phyloP scores from a whole-genome alignment of 139 green algal species.

The Edaphochlamys debaryana region DNA sequence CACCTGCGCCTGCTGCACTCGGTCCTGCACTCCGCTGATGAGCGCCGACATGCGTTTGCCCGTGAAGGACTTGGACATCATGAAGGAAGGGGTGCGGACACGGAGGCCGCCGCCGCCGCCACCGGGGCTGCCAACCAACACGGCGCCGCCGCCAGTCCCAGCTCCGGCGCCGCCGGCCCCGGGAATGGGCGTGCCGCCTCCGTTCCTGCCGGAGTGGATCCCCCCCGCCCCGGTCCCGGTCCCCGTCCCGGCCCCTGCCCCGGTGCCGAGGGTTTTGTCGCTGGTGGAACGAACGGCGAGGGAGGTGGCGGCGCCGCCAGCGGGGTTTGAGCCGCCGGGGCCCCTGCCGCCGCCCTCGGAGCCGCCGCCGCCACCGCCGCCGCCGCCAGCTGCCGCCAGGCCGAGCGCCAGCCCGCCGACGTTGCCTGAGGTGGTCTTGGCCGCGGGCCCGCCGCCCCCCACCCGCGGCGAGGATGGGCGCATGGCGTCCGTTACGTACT shows the following conservation, averaged over 20 bases:
- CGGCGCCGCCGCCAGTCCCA: not conserved
- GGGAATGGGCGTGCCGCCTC: too few species aligned
- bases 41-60: slow-evolving; percentile 45
- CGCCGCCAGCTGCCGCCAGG: not conserved
- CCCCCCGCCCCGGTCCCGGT: too few species aligned
- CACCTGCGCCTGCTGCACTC: too few species aligned
- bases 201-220: too few species aligned
- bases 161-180: not conserved
- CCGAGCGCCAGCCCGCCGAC: too few species aligned
- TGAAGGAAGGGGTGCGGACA: slow-evolving; percentile 4
- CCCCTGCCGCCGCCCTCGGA: not conserved
- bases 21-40: slow-evolving; percentile 44
- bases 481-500: not conserved
- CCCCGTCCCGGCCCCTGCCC: too few species aligned
- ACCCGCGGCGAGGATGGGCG: not conserved
- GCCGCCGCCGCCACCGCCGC: not conserved
- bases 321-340: not conserved
- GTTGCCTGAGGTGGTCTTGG: too few species aligned
- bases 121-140: not conserved
- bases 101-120: not conserved
- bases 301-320: not conserved
- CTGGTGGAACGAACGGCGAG: not conserved
- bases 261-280: not conserved
- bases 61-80: slow-evolving; percentile 3
- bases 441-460: too few species aligned